Evolutionary conservation across 306 rosid genomes (phyloP).

Genomic region (Acacia crassicarpa): DNA sequence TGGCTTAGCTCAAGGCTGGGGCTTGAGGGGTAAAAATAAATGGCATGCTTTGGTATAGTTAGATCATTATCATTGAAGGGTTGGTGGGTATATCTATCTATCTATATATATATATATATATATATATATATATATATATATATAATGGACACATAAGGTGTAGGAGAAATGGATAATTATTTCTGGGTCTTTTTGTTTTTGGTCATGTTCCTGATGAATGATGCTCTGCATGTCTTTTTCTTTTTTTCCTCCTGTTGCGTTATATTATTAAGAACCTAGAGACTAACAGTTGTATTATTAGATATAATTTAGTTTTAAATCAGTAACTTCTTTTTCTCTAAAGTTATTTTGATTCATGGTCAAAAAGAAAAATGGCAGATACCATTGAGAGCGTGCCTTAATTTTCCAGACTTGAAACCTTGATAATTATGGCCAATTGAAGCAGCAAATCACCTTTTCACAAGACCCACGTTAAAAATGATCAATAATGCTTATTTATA

Average conservation of each 20-base stretch:
- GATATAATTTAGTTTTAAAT: conserved; percentile 21
- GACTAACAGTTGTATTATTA: conserved; percentile 28
- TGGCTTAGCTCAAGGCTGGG: conserved; percentile 88
- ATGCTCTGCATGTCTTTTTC: conserved; percentile 33
- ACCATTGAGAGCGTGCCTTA: not conserved
- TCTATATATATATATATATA: not conserved
- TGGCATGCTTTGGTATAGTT: conserved; percentile 23
- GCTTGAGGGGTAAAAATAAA: conserved; percentile 59
- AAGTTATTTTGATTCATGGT: not conserved
- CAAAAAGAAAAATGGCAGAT: not conserved
- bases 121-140: too few relatives aligned
- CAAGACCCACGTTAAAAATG: not conserved
- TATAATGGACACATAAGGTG: conserved; percentile 23
- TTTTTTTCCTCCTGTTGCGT: conserved; percentile 28
- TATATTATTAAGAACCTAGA: conserved; percentile 39
- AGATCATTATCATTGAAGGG: conserved; percentile 33
- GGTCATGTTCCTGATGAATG: not conserved
- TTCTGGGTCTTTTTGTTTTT: not conserved
- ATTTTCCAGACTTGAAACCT: not conserved
- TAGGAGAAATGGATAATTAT: conserved; percentile 44
- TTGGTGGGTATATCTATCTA: conserved; percentile 29
- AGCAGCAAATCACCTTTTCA: not conserved
- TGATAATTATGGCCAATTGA: not conserved
- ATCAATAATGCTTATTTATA: not conserved
- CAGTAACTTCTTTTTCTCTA: not conserved